phyloP scores from a whole-genome alignment of 2,329 filamentous ascomycete genomes.

The Thielaviopsis populi region DNA sequence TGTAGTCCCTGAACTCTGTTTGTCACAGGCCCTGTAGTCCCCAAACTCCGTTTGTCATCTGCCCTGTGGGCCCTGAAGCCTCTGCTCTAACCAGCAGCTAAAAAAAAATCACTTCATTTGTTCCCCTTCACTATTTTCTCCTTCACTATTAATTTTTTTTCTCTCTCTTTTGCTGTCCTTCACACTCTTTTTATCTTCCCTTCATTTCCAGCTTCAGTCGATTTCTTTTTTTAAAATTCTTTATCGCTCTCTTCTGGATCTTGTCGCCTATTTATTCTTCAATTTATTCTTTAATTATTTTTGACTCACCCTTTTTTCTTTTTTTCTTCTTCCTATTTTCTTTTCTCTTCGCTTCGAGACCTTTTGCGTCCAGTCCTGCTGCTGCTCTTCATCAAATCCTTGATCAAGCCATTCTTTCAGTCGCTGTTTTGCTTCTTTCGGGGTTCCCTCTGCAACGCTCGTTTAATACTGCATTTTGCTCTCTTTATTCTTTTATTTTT shows the following conservation, averaged over 20 bases:
- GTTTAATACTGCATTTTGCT: background rate
- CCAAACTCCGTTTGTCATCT: too few relatives aligned
- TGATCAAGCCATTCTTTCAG: background rate
- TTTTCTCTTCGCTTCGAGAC: background rate
- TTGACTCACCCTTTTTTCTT: background rate
- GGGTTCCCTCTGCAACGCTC: background rate
- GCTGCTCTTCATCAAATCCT: background rate
- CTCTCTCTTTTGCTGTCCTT: background rate
- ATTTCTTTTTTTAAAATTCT: background rate
- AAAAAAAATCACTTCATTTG: background rate
- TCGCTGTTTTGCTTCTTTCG: background rate
- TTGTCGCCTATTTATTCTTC: background rate
- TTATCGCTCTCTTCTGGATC: background rate
- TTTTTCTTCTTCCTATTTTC: background rate
- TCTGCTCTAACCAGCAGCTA: background rate
- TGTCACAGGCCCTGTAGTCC: too few relatives aligned
- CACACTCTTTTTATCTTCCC: background rate
- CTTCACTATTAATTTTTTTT: background rate
- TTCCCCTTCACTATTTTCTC: background rate
- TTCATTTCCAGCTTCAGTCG: background rate
- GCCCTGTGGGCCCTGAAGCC: background rate
- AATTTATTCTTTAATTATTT: background rate
- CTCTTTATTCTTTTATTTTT: background rate
- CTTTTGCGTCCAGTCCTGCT: slow-evolving; percentile 3
- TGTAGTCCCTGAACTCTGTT: background rate